phyloP scores from a whole-genome alignment of 2,329 filamentous ascomycete genomes.

The Intubia oerlemansii region DNA sequence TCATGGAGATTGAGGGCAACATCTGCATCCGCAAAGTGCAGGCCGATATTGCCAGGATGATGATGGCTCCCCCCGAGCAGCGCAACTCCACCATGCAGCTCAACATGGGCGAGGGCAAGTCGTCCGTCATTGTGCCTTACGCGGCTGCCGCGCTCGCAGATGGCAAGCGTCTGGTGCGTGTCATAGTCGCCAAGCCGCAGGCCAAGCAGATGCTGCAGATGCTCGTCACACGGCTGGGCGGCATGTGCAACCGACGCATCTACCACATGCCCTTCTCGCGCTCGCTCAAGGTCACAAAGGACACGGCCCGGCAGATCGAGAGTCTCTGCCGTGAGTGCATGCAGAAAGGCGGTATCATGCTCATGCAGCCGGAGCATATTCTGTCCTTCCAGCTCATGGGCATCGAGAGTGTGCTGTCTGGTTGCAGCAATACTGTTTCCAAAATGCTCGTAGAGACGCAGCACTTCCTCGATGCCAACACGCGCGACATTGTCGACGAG shows the following conservation, averaged over 20 bases:
- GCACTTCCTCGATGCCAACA: slow-evolving; percentile 18
- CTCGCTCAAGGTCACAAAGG: slow-evolving; percentile 14
- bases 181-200: slow-evolving; percentile 40
- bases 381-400: slow-evolving; percentile 43
- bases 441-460: no score
- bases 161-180: slow-evolving; percentile 24
- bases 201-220: slow-evolving; percentile 38
- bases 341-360: slow-evolving; percentile 27
- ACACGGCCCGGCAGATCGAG: slow-evolving; percentile 15
- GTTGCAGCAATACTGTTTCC: no score
- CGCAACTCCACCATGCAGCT: slow-evolving; percentile 38
- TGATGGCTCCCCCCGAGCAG: slow-evolving; percentile 18
- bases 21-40: slow-evolving; percentile 40
- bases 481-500: slow-evolving; percentile 40
- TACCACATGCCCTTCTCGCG: slow-evolving; percentile 39
- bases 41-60: slow-evolving; percentile 31
- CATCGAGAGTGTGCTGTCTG: slow-evolving; percentile 22
- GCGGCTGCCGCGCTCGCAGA: slow-evolving; percentile 32
- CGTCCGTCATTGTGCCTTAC: slow-evolving; percentile 47
- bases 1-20: slow-evolving; percentile 42
- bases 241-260: slow-evolving; percentile 30
- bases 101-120: slow-evolving; percentile 54
- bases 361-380: slow-evolving; percentile 42
- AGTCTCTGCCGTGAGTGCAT: slow-evolving; percentile 23
- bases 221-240: slow-evolving; percentile 30